These are phyloP conservation scores for Didymosphaeria variabile DNA, from an alignment of 2,329 filamentous ascomycete species.

Conservation along the genomic window DNA sequence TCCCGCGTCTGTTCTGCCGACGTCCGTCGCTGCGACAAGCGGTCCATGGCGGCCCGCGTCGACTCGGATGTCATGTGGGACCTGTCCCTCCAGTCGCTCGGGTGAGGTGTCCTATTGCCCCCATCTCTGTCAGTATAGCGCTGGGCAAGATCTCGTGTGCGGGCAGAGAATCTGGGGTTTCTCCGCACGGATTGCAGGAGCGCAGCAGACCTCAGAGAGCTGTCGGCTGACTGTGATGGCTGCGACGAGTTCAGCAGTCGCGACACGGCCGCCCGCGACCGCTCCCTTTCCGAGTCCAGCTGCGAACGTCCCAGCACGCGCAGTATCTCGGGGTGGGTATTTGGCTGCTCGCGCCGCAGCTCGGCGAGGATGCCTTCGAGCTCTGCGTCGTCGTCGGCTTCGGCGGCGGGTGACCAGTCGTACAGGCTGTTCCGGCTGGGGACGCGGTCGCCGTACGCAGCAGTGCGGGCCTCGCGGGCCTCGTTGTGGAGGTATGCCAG, in stretches of 20 bases:
- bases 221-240: conserved; percentile 38
- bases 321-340: conserved; percentile 51
- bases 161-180: conserved; percentile 50
- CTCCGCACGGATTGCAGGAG: conserved; percentile 53
- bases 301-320: conserved; percentile 49
- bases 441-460: conserved; percentile 63
- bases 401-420: conserved; percentile 65
- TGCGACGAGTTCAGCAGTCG: conserved; percentile 34
- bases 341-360: conserved; percentile 50
- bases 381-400: conserved; percentile 49
- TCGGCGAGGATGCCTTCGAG: conserved; percentile 53
- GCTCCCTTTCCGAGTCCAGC: conserved; percentile 44
- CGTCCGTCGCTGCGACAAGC: conserved; percentile 39
- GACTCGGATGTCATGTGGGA: conserved; percentile 31
- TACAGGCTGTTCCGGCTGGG: conserved; percentile 65
- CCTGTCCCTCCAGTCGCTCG: conserved; percentile 35
- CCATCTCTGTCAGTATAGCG: conserved; percentile 52
- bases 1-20: conserved; percentile 27
- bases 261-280: conserved; percentile 36
- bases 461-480: conserved; percentile 25
- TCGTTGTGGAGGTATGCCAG: conserved; percentile 55
- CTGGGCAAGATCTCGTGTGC: conserved; percentile 50
- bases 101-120: conserved; percentile 25
- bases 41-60: conserved; percentile 39
- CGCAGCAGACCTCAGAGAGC: conserved; percentile 50